Evolutionary conservation across 108 stramenopile genomes (phyloP).

Genomic region (Fragilaria crotonensis): DNA sequence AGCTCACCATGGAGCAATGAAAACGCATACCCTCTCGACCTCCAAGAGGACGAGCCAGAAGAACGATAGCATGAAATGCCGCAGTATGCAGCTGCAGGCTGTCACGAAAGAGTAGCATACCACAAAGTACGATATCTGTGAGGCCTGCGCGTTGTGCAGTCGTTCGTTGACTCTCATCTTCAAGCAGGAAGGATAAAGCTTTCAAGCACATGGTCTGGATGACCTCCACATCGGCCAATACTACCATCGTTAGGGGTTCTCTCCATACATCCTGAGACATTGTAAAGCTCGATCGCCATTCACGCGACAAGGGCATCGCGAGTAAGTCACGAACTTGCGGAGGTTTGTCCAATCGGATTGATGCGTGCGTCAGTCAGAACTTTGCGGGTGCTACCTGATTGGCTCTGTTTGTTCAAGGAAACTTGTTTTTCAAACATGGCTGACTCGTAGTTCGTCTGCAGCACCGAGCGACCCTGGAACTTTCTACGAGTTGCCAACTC

Average conservation of each 20-base stretch:
- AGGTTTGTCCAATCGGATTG: slow-evolving; percentile 36
- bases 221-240: slow-evolving; percentile 76
- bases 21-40: slow-evolving; percentile 90
- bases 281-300: slow-evolving; percentile 57
- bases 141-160: slow-evolving; percentile 71
- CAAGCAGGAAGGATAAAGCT: slow-evolving; percentile 62
- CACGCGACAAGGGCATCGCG: slow-evolving; percentile 65
- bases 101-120: slow-evolving; percentile 80
- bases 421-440: background rate
- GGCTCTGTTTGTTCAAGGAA: background rate
- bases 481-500: slow-evolving; percentile 1
- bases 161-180: slow-evolving; percentile 66
- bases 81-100: slow-evolving; percentile 70
- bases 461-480: background rate
- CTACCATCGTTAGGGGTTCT: slow-evolving; percentile 78
- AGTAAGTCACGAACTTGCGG: slow-evolving; percentile 56
- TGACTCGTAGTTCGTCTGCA: background rate
- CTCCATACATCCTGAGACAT: slow-evolving; percentile 70
- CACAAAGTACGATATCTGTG: slow-evolving; percentile 69
- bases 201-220: slow-evolving; percentile 83
- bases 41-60: slow-evolving; percentile 85
- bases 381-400: background rate
- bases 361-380: background rate
- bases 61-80: slow-evolving; percentile 86
- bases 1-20: slow-evolving; percentile 70